Base-by-base conservation (phyloP, 2,329 filamentous ascomycete genomes). In the Pyricularia sp. region DNA sequence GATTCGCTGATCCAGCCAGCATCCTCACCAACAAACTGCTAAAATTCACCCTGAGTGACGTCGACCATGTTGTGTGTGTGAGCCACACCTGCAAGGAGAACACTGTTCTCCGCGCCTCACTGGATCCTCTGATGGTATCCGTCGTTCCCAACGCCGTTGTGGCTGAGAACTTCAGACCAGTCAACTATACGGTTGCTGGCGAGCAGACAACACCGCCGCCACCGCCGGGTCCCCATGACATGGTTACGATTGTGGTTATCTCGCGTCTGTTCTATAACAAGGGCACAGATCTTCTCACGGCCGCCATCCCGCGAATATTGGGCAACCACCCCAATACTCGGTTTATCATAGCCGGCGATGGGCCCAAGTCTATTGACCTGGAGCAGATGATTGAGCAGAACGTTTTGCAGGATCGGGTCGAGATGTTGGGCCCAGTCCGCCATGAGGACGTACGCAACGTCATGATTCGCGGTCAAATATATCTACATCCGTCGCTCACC, bases 61-160 rank as follows among this genome's bases (percentile, higher is more conserved):
- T 99, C 17, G 95, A 98, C 76, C 95, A 99, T 84, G 94, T 96
- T 71, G 97, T 99, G 65, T 99, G 95, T 76, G 95, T 99, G 74
- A 97, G 93, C 79, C 94, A 99, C 82, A 99, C 95, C 58, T 97
- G 94, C 82, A 99, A 99, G 78, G 95, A 99, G 78, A 99, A 99
- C 76, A 99, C 95, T 0, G 95, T 98, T 7, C 86, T 99, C 11
- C 87, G 95, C 75, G 95, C 95, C 4, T 97, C 94, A 0, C 86
- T 99, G 1, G 96, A 99, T 75, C 96, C 95, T 1, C 83, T 97
- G 28, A 97, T 97, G 90, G 95, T 99, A 26, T 98, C 94, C 0
- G 95, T 97, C 55, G 98, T 99, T 70, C 95, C 95, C 17, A 99
- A 99, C 73, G 95, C 95, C 11, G 92, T 99, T 1, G 96, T 99